A percentile compares a stretch with the other conserved stretches of the same genome.
These are phyloP conservation scores for Bassia scoparia DNA, from an alignment of 148 eudicot genomes.

Conservation along the genomic window DNA sequence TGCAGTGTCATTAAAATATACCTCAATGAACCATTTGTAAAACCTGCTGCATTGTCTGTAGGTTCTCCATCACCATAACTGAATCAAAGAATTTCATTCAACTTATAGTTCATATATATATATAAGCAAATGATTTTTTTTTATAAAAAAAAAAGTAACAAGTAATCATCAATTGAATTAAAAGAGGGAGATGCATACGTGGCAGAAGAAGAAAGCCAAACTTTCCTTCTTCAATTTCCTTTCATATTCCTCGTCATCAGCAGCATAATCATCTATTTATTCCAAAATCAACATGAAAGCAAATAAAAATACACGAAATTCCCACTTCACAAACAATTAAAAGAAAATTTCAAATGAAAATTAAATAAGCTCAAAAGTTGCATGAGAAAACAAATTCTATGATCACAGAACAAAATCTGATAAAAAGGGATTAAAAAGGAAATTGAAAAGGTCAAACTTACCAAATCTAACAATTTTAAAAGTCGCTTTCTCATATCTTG, in stretches of 20 bases:
- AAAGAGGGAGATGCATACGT: conserved; percentile 52
- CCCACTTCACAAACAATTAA: no score
- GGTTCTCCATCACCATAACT: conserved; percentile 99
- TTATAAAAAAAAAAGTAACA: neutral
- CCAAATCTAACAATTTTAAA: conserved; percentile 86
- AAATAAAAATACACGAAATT: no score
- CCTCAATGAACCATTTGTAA: conserved; percentile 92
- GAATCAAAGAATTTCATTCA: conserved; percentile 25
- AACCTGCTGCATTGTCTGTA: conserved; percentile 94
- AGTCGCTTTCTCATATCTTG: conserved; percentile 83
- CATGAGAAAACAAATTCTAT: no score
- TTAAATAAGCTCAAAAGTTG: no score
- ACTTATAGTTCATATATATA: conserved; percentile 4
- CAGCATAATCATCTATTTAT: conserved; percentile 77
- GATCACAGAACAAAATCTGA: neutral
- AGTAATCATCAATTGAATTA: neutral
- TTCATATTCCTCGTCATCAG: conserved; percentile 85
- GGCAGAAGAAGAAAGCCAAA: conserved; percentile 75
- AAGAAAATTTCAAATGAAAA: no score
- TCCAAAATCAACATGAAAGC: no score
- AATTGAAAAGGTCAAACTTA: conserved; percentile 24
- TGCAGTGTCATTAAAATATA: conserved; percentile 14
- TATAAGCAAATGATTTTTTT: no score
- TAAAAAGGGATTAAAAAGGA: neutral
- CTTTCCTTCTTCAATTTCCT: conserved; percentile 75